phyloP scores from a whole-genome alignment of 768 basidiomycete species.

The Amylocystis lapponica region DNA sequence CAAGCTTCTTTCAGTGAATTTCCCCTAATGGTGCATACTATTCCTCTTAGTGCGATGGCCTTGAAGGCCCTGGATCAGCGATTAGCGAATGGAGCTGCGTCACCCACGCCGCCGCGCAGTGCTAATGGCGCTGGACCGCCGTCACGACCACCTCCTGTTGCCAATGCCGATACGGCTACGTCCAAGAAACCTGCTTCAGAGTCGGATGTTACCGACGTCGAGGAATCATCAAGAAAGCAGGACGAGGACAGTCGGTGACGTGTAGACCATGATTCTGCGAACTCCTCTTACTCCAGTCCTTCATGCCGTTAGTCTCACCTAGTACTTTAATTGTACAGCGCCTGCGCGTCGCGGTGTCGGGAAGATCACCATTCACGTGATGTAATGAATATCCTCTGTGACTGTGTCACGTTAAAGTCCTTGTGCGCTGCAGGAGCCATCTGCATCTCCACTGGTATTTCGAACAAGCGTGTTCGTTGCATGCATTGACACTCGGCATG shows the following conservation, averaged over 20 bases:
- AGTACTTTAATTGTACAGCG: too few relatives aligned
- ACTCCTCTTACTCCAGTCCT: too few relatives aligned
- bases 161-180: background rate
- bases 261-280: background rate
- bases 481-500: too few relatives aligned
- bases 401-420: too few relatives aligned
- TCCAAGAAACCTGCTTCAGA: conserved; percentile 1
- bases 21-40: background rate
- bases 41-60: conserved; percentile 72
- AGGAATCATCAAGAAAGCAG: background rate
- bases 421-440: too few relatives aligned
- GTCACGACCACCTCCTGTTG: conserved; percentile 2
- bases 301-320: too few relatives aligned
- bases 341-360: too few relatives aligned
- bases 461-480: too few relatives aligned
- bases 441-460: too few relatives aligned
- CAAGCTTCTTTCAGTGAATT: background rate
- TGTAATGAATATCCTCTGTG: too few relatives aligned
- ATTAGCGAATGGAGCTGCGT: conserved; percentile 52
- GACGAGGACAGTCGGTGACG: background rate
- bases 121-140: conserved; percentile 11
- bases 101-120: conserved; percentile 14
- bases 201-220: background rate
- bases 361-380: too few relatives aligned
- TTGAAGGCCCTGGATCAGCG: conserved; percentile 95